Conservation (phyloP, 352 stramenopile genomes). For the Peronospora tabacina region DNA sequence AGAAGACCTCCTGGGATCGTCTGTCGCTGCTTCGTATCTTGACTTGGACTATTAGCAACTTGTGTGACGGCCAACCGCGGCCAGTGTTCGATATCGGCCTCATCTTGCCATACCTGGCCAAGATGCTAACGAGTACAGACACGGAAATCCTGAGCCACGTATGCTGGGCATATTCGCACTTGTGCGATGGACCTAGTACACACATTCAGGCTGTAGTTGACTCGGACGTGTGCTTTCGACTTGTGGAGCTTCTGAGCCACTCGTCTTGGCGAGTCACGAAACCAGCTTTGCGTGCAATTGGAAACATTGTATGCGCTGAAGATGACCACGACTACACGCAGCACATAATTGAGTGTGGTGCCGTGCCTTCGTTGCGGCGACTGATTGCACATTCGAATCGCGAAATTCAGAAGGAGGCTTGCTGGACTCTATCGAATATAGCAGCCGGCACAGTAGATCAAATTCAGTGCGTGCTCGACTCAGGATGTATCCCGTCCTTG, state of each 20-base stretch:
- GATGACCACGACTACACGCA: slow-evolving; percentile 89
- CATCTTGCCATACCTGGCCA: slow-evolving; percentile 78
- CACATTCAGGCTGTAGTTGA: slow-evolving; percentile 95
- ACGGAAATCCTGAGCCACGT: slow-evolving; percentile 92
- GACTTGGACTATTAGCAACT: slow-evolving; percentile 90
- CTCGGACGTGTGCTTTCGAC: slow-evolving; percentile 77
- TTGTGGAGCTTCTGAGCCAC: slow-evolving; percentile 91
- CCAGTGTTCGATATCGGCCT: slow-evolving; percentile 86
- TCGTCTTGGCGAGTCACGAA: slow-evolving; percentile 95
- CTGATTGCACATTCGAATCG: slow-evolving; percentile 94
- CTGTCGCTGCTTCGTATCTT: slow-evolving; percentile 86
- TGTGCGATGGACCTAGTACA: slow-evolving; percentile 94
- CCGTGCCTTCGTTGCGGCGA: slow-evolving; percentile 89
- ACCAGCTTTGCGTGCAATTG: slow-evolving; percentile 93
- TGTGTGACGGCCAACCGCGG: slow-evolving; percentile 87
- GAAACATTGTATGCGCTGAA: slow-evolving; percentile 98
- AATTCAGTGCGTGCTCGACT: slow-evolving; percentile 97
- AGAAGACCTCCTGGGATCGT: slow-evolving; percentile 78
- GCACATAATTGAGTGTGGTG: slow-evolving; percentile 95
- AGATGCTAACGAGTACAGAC: slow-evolving; percentile 91
- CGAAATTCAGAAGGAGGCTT: slow-evolving; percentile 98
- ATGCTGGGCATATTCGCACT: slow-evolving; percentile 95
- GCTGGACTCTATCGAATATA: slow-evolving; percentile 96
- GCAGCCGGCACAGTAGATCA: slow-evolving; percentile 94
- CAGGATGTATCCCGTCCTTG: slow-evolving; percentile 90